Evolutionary conservation across 345 rosid genomes (phyloP), one percentile per base, ranked within the genome.

Genomic region (Sonneratia alba): DNA sequence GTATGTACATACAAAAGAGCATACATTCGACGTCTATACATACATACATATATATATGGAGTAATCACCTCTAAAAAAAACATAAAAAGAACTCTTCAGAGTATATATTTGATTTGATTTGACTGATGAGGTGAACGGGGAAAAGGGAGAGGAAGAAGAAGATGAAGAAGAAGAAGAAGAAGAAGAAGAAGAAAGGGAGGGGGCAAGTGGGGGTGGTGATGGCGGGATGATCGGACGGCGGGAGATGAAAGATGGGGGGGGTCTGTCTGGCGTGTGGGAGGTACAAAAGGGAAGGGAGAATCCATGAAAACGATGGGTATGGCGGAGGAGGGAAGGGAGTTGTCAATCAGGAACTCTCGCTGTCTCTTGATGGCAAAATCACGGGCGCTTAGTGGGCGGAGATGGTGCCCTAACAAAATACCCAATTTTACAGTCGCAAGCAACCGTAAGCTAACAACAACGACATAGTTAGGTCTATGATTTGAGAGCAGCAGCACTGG

Each of bases 381-480:
- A 6, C 9, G 21, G 7, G 64, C 3, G 42, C 43, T 61, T 71
- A 63, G 66, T 43, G 55, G 66, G 47, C 61, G 34, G 12, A 59
- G 66, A 71, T 71, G 45, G 73, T 55, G 67, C 66, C 73, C 42
- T 27, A 27, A 45, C 73, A 24, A 53, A 71, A 65, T 65, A 65
- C 40, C 42, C 67, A 71, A 63, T 38, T 71, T 61, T 43, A 56
- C 73, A 10, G 59, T 65, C 45, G 74, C 69, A 63, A 72, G 69
- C 74, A 72, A 63, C 68, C 53, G 15, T 61, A 62, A 38, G 15
- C 7, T 21, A 36, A 72, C 16, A 24, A 62, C 55, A 27, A 27
- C 32, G 59, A 42, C 68, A 62, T 34, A 59, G 63, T 72, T 72
- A 72, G 74, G 74, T 59, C 49, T 34, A 12, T 62, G 69, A 72